Percentiles rank a stretch among this genome's conserved stretches.
phyloP scores from a whole-genome alignment of 139 green algal genomes.

The Spirogloea muscicola region DNA sequence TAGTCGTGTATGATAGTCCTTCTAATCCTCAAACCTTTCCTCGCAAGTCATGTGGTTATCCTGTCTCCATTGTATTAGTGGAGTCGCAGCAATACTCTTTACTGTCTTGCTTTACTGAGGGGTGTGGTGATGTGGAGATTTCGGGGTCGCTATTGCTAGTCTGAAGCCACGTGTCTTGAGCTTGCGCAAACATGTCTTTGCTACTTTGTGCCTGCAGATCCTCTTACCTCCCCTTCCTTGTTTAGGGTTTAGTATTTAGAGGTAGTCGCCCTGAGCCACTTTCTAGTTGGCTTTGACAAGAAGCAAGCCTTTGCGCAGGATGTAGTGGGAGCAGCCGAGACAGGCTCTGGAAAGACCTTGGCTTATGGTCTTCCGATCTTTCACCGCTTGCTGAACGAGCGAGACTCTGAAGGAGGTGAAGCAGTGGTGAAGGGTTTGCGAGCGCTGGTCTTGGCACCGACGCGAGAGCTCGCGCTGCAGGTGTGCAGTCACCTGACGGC shows the following conservation, averaged over 20 bases:
- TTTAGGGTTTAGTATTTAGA: neutral
- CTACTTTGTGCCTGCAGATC: neutral
- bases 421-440: conserved; percentile 53
- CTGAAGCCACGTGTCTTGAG: neutral
- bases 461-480: conserved; percentile 92
- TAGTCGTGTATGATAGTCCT: neutral
- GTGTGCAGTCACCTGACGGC: conserved; percentile 62
- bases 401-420: conserved; percentile 24
- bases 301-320: conserved; percentile 54
- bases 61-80: neutral
- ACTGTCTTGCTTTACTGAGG: too few relatives aligned
- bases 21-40: neutral
- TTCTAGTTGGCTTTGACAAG: neutral
- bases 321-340: conserved; percentile 93
- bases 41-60: neutral
- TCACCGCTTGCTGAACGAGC: conserved; percentile 53
- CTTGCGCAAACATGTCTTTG: neutral
- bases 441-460: conserved; percentile 87
- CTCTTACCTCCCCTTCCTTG: neutral
- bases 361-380: conserved; percentile 94
- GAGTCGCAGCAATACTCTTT: too few relatives aligned
- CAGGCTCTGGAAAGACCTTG: conserved; percentile 96
- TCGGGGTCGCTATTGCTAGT: neutral
- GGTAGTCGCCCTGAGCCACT: neutral
- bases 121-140: neutral